Evolutionary conservation across 2,329 filamentous ascomycete genomes (phyloP).

Genomic region (Xylariomycetidae sp.): DNA sequence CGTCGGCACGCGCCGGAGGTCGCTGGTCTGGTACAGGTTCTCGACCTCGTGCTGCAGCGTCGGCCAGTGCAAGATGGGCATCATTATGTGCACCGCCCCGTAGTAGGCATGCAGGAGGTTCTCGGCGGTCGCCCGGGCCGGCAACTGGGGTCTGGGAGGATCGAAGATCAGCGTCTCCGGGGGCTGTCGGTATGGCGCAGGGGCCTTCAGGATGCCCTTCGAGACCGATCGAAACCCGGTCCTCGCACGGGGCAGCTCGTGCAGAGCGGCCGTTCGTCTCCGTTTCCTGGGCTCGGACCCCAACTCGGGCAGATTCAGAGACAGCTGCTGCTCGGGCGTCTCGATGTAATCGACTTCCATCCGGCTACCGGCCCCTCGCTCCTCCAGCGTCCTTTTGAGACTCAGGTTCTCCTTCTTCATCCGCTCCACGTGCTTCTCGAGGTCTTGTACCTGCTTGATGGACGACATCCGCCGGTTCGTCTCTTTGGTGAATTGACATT

Average conservation of each 20-base stretch:
- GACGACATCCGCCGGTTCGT: constrained; percentile 98
- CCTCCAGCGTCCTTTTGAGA: constrained; percentile 60
- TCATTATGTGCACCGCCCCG: constrained; percentile 69
- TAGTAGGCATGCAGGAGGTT: constrained; percentile 73
- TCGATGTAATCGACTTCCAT: constrained; percentile 47
- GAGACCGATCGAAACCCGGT: constrained; percentile 69
- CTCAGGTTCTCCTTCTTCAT: constrained; percentile 76
- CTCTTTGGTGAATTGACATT: constrained; percentile 98
- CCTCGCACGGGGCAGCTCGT: constrained; percentile 68
- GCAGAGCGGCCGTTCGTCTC: constrained; percentile 55
- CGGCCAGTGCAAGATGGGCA: constrained; percentile 86
- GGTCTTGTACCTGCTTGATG: constrained; percentile 97
- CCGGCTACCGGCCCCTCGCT: constrained; percentile 43
- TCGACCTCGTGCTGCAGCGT: constrained; percentile 75
- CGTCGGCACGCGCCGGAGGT: constrained; percentile 55
- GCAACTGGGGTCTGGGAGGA: constrained; percentile 59
- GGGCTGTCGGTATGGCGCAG: constrained; percentile 60
- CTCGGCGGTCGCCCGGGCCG: constrained; percentile 65
- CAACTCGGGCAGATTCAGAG: constrained; percentile 61
- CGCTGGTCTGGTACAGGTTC: constrained; percentile 64
- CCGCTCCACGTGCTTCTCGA: constrained; percentile 84
- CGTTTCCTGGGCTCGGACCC: constrained; percentile 62
- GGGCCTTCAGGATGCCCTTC: constrained; percentile 75
- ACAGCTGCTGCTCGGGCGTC: constrained; percentile 42
- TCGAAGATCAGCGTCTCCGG: constrained; percentile 42